phyloP scores from a whole-genome alignment of 139 green algal genomes.

The Picochlorum sp. region DNA sequence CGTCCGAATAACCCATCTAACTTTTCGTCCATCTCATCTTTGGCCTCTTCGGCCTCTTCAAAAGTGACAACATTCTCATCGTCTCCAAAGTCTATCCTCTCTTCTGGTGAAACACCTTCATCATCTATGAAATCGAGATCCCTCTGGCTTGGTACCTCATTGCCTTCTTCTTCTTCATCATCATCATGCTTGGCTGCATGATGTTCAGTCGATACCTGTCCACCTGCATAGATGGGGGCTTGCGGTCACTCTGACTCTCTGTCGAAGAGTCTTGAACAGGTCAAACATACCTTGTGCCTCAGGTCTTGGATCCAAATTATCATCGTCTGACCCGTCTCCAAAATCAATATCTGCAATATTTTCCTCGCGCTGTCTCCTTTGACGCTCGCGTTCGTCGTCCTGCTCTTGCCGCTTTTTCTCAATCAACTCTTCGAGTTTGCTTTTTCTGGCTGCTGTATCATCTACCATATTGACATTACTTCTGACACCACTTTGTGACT shows the following conservation, averaged over 20 bases:
- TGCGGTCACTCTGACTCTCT: neutral
- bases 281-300: neutral
- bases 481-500: no score
- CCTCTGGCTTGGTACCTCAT: constrained; percentile 16
- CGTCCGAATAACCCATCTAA: neutral
- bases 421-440: constrained; percentile 18
- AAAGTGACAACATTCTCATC: constrained; percentile 11
- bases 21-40: constrained; percentile 18
- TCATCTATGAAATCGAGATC: constrained; percentile 34
- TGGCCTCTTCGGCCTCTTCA: constrained; percentile 8
- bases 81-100: constrained; percentile 25
- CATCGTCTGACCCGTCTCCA: constrained; percentile 41
- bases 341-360: constrained; percentile 29
- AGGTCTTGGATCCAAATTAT: constrained; percentile 4
- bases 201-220: neutral
- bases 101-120: constrained; percentile 9
- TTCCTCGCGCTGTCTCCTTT: neutral
- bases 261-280: neutral
- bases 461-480: neutral
- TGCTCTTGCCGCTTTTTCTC: constrained; percentile 22
- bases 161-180: constrained; percentile 27
- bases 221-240: neutral
- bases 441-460: neutral
- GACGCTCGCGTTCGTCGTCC: neutral
- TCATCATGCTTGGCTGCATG: neutral